A percentile compares a stretch with the other conserved stretches of the same genome.
phyloP scores from a whole-genome alignment of 2,329 filamentous ascomycete genomes.

The Hypoxylon sp. region DNA sequence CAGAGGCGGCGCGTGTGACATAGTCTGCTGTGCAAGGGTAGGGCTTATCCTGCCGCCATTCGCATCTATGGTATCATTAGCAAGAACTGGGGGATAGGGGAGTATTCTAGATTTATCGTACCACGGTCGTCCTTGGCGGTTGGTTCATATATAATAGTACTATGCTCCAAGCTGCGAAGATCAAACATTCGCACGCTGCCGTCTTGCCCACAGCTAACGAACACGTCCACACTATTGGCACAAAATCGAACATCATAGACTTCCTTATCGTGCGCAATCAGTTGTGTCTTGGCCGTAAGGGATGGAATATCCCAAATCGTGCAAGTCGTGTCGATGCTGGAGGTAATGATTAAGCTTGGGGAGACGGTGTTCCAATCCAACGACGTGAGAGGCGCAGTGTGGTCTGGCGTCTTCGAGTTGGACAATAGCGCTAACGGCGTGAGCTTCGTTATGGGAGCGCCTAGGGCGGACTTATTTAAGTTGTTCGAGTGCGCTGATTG shows the following conservation, averaged over 20 bases:
- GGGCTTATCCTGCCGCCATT: conserved; percentile 78
- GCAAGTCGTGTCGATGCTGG: conserved; percentile 98
- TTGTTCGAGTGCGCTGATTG: conserved; percentile 75
- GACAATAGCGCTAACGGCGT: conserved; percentile 93
- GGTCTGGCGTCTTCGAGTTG: conserved; percentile 98
- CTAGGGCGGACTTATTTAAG: conserved; percentile 72
- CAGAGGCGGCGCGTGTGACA: conserved; percentile 82
- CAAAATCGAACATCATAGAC: conserved; percentile 99
- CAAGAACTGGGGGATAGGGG: background rate
- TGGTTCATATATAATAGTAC: conserved; percentile 98
- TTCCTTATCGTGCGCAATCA: conserved; percentile 99
- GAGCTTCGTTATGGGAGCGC: conserved; percentile 79
- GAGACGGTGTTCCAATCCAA: conserved; percentile 99
- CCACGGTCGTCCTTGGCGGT: conserved; percentile 86
- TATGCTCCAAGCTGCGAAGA: conserved; percentile 94
- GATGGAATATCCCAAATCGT: conserved; percentile 99
- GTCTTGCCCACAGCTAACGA: conserved; percentile 97
- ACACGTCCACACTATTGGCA: conserved; percentile 97
- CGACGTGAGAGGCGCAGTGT: conserved; percentile 95
- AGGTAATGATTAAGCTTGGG: conserved; percentile 97
- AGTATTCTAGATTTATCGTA: conserved; percentile 57
- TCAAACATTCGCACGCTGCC: conserved; percentile 99
- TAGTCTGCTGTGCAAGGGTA: conserved; percentile 81
- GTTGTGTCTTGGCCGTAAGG: conserved; percentile 95
- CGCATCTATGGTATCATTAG: conserved; percentile 59